Conservation (phyloP, 257 asterid species). For the Misopates orontium region DNA sequence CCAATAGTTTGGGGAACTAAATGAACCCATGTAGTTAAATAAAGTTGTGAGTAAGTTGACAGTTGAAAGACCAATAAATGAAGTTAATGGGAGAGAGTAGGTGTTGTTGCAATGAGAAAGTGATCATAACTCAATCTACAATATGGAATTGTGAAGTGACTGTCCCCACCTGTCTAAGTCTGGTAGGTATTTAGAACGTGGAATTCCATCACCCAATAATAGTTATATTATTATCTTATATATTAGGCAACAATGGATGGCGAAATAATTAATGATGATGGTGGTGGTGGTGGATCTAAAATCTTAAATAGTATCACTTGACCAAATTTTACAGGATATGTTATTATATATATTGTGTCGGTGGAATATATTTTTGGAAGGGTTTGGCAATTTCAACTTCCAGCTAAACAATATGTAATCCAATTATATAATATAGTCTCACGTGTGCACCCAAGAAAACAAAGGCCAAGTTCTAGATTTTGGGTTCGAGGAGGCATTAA, state of each 20-base stretch:
- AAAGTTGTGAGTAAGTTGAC: too few relatives aligned
- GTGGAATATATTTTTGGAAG: conserved; percentile 14
- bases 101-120: conserved; percentile 17
- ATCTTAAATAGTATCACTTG: conserved; percentile 38
- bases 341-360: conserved; percentile 32
- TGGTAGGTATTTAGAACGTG: conserved; percentile 36
- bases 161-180: conserved; percentile 46
- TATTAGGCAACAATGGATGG: not conserved
- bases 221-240: not conserved
- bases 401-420: too few relatives aligned
- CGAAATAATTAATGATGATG: conserved; percentile 32
- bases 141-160: conserved; percentile 18
- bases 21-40: too few relatives aligned
- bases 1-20: not conserved
- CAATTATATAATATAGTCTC: not conserved
- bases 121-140: conserved; percentile 21
- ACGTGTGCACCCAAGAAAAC: too few relatives aligned
- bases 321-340: conserved; percentile 21
- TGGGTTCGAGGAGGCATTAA: too few relatives aligned
- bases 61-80: conserved; percentile 3
- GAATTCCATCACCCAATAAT: not conserved
- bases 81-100: conserved; percentile 19
- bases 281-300: conserved; percentile 29
- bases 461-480: too few relatives aligned
- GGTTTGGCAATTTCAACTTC: not conserved